Evolutionary conservation across 1,139 yeast genomes (phyloP).

Genomic region (Kodamaea ohmeri): DNA sequence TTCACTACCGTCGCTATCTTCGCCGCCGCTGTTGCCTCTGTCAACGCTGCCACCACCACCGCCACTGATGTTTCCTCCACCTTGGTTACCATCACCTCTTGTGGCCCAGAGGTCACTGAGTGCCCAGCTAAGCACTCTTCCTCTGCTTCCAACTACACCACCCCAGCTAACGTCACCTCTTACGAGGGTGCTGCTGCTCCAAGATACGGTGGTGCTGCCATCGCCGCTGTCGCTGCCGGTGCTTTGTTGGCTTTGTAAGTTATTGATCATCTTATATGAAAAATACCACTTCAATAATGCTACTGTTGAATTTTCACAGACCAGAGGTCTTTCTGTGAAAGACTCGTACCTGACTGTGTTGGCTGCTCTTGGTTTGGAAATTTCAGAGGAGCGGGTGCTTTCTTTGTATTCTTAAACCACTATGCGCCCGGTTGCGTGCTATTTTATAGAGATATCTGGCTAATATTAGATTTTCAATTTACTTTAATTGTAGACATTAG

Average conservation of each 20-base stretch:
- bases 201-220: conserved; percentile 26
- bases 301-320: conserved; percentile 9
- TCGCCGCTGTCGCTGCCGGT: conserved; percentile 33
- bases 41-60: conserved; percentile 21
- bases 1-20: conserved; percentile 24
- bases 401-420: conserved; percentile 4
- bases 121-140: conserved; percentile 25
- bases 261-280: conserved; percentile 4
- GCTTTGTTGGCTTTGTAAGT: conserved; percentile 33
- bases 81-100: conserved; percentile 28
- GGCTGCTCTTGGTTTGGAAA: conserved; percentile 9
- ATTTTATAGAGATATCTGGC: conserved; percentile 4
- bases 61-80: conserved; percentile 20
- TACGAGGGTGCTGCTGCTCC: conserved; percentile 25
- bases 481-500: neutral
- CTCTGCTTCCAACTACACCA: conserved; percentile 24
- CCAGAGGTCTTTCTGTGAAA: conserved; percentile 1
- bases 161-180: conserved; percentile 21
- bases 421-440: conserved; percentile 10
- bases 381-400: conserved; percentile 6
- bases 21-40: conserved; percentile 27
- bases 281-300: conserved; percentile 9
- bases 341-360: conserved; percentile 3
- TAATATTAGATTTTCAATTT: conserved; percentile 4
- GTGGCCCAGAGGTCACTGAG: conserved; percentile 25